Percentiles rank a stretch among this genome's conserved stretches.
Evolutionary conservation across 371 early-diverging fungal species (phyloP).

Genomic region (Circinella umbellata): DNA sequence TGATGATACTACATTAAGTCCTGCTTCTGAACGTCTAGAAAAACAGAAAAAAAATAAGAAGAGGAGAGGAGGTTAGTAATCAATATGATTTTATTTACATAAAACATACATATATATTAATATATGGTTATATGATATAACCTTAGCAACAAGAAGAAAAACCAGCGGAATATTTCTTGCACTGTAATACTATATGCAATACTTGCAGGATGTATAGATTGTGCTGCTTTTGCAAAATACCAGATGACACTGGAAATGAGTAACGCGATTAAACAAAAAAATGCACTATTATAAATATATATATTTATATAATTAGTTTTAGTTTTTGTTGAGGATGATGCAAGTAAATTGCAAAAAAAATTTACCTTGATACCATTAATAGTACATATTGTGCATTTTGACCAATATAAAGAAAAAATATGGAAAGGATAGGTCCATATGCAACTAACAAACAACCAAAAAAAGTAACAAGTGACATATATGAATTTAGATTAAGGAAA

Average conservation of each 20-base stretch:
- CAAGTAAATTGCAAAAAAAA: too few relatives aligned
- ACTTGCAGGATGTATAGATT: slow-evolving; percentile 38
- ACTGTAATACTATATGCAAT: slow-evolving; percentile 65
- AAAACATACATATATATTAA: too few relatives aligned
- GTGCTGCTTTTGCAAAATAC: slow-evolving; percentile 55
- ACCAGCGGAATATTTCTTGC: slow-evolving; percentile 73
- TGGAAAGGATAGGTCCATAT: slow-evolving; percentile 74
- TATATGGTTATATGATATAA: slow-evolving; percentile 13
- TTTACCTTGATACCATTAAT: slow-evolving; percentile 73
- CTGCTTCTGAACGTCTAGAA: slow-evolving; percentile 59
- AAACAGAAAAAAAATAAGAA: too few relatives aligned
- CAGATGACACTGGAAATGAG: slow-evolving; percentile 74
- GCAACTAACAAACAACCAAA: slow-evolving; percentile 77
- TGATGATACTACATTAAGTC: slow-evolving; percentile 58
- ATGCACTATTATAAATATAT: slow-evolving; percentile 52
- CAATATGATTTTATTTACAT: too few relatives aligned
- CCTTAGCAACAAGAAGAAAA: slow-evolving; percentile 58
- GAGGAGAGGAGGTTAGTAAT: too few relatives aligned
- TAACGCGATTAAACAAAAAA: slow-evolving; percentile 77
- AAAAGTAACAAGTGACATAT: slow-evolving; percentile 69
- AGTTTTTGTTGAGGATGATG: neutral
- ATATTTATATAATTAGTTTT: neutral
- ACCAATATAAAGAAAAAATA: slow-evolving; percentile 71
- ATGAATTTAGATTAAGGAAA: neutral
- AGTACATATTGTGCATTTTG: slow-evolving; percentile 73